These are phyloP conservation scores for Boletus mariae DNA, from an alignment of 1,284 basidiomycete species.

Conservation along the genomic window DNA sequence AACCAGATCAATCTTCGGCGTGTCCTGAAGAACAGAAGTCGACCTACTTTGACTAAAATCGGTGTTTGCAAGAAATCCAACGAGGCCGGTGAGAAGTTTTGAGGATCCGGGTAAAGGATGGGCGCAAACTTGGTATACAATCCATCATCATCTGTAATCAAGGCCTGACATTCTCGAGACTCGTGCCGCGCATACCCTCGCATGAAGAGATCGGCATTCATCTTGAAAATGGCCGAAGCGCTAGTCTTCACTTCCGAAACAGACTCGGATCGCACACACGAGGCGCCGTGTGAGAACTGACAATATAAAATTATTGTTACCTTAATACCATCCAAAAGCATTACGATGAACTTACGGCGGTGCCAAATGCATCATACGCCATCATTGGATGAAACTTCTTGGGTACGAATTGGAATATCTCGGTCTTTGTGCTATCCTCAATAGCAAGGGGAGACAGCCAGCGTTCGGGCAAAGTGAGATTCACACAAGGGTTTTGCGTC, in stretches of 20 bases:
- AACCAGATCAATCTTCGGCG: not conserved
- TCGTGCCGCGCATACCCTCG: not conserved
- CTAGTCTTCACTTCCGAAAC: not conserved
- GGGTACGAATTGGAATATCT: not conserved
- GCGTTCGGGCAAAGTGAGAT: not conserved
- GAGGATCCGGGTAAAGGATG: not conserved
- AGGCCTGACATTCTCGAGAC: not conserved
- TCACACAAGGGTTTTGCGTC: not conserved
- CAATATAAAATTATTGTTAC: too few relatives aligned
- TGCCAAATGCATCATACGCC: not conserved
- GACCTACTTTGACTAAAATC: not conserved
- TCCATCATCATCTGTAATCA: not conserved
- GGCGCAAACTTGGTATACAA: not conserved
- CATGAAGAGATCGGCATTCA: not conserved
- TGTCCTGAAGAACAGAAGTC: not conserved
- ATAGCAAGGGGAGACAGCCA: not conserved
- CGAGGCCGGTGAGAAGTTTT: not conserved
- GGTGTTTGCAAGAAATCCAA: not conserved
- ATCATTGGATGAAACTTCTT: not conserved
- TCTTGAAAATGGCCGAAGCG: not conserved
- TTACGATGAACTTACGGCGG: not conserved
- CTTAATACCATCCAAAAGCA: too few relatives aligned
- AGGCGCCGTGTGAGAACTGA: not conserved
- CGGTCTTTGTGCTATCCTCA: not conserved
- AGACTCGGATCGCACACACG: not conserved